Base-by-base conservation (phyloP, 805 yeast genomes). In the Starmerella davenportii region DNA sequence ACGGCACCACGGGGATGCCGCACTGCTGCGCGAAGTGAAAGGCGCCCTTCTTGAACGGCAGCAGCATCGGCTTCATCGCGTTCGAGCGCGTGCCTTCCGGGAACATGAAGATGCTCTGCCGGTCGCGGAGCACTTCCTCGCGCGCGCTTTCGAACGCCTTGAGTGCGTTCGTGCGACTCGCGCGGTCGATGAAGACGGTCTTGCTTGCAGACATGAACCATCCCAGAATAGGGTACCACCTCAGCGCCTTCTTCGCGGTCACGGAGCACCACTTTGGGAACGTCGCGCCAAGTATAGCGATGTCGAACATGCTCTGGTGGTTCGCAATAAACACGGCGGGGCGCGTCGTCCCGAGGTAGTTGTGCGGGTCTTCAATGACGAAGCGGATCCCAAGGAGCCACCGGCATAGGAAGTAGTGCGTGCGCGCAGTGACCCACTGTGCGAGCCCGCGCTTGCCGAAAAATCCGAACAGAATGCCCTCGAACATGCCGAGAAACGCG, bases 21-120 rank as follows among this genome's bases (percentile, higher is more conserved):
- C 93, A 93, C 59, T 84, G 93, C 45, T 79, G 78, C 5, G 99
- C 99, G 53, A 90, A 68, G 59, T 90, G 95, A 74, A 90, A 90
- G 0, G 96, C 95, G 39, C 99, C 99, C 56, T 90, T 90, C 60
- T 90, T 90, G 63, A 90, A 82, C 1, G 93, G 93, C 36, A 82
- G 66, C 55, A 90, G 60, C 3, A 66, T 72, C 37, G 92, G 76
- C 27, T 66, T 66, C 19, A 70, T 59, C 9, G 78, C 61, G 46
- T 76, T 79, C 0, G 95, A 82, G 59, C 99, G 72, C 2, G 98
- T 90, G 21, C 99, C 99, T 60, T 90, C 99, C 20, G 96, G 95
- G 66, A 85, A 90, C 61, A 90, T 73, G 68, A 76, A 90, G 19
- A 90, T 66, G 14, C 78, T 80, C 50, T 85, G 75, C 52, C 74